Base-by-base conservation (phyloP, 2,329 filamentous ascomycete species). In the Gyromitra esculenta region DNA sequence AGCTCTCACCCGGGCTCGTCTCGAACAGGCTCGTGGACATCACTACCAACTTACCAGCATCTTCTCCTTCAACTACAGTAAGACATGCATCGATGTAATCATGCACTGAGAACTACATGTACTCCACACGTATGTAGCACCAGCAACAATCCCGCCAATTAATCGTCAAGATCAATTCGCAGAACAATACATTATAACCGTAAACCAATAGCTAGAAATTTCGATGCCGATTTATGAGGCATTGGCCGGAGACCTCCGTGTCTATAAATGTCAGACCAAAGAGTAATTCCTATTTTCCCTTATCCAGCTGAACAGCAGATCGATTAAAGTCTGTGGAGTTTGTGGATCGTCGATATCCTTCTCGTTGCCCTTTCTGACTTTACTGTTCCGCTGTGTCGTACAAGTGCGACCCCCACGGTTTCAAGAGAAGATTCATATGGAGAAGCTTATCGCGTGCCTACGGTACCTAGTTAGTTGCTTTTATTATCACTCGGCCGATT, bases 381-480 rank as follows among this genome's bases (percentile, higher is more conserved):
- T 45, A 35, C 11, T 35, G 9, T 8, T 62, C 41, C 41, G 25
- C 21, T 48, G 56, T 63, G 50, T 63, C 57, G 45, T 39, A 71
- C 31, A 50, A 52, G 56, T 70, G n/a, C 25, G 35, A 60, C 67
- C 67, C 43, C 56, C 67, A 56, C 45, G 43, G 21, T 35, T 35
- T n/a, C 25, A 18, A 35, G 41, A 35, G 39, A 41, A 60, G 31
- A 54, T 54, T 54, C 31, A 1, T 6, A 43, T 54, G 13, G 21
- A 62, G 18, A 39, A 25, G 67, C 67, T 63, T 63, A 63, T 63
- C 67, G 18, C 45, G 35, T 41, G 45, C 45, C 57, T 39, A 59
- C 56, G 56, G 56, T 59, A 59, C 31, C 57, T 63, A 56, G 9
- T 60, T 62, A 52, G 66, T 50, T 70, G 56, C 67, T 70, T 70